A percentile compares a stretch with the other conserved stretches of the same genome.
Evolutionary conservation across 768 basidiomycete genomes (phyloP).

Genomic region (Lactarius vividus): DNA sequence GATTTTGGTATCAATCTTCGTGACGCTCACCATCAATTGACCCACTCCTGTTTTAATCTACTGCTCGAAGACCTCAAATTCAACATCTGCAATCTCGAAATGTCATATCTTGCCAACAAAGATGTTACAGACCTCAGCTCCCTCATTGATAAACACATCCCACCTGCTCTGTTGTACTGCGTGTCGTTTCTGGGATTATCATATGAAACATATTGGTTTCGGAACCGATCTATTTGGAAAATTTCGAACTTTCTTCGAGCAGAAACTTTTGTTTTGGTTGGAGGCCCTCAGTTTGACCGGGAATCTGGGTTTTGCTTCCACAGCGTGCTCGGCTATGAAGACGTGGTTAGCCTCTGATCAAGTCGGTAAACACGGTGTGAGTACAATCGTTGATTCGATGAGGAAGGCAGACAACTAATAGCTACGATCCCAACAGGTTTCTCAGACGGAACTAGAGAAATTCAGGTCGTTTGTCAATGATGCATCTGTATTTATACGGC

Average conservation of each 20-base stretch:
- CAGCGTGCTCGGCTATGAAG: not conserved
- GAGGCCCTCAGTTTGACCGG: not conserved
- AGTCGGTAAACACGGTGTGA: not conserved
- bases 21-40: not conserved
- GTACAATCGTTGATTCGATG: not conserved
- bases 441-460: not conserved
- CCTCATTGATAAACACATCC: not conserved
- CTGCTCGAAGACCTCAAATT: not conserved
- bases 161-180: not conserved
- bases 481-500: not conserved
- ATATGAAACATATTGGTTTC: not conserved
- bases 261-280: not conserved
- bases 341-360: not conserved
- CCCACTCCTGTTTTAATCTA: not conserved
- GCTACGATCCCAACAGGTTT: too few relatives aligned
- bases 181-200: constrained; percentile 6
- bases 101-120: not conserved
- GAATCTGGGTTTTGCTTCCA: not conserved
- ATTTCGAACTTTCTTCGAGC: not conserved
- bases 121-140: not conserved
- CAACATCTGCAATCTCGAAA: constrained; percentile 8
- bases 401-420: not conserved
- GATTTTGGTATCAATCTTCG: not conserved
- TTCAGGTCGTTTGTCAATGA: not conserved
- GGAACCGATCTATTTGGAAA: not conserved